Evolutionary conservation across 768 basidiomycete species (phyloP).

Genomic region (Boletus pseudopeckii): DNA sequence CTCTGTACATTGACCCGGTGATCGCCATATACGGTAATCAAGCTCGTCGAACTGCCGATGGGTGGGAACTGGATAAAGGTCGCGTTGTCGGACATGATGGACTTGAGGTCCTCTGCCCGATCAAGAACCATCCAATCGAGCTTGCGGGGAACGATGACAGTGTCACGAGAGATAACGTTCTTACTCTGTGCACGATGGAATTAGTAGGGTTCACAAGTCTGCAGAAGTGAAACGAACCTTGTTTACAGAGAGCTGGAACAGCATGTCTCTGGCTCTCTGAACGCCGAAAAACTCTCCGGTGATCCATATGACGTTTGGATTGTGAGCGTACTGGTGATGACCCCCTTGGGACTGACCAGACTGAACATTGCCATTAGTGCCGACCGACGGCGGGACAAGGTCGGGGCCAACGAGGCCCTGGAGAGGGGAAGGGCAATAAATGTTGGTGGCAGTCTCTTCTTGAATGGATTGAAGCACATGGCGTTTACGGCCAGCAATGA

Average conservation of each 20-base stretch:
- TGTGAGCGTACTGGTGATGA: conserved; percentile 42
- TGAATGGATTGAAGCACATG: conserved; percentile 85
- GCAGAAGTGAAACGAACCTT: conserved; percentile 52
- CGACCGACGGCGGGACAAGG: conserved; percentile 39
- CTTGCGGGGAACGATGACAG: conserved; percentile 92
- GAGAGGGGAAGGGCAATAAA: conserved; percentile 89
- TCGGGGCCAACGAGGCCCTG: conserved; percentile 81
- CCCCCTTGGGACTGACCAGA: conserved; percentile 17
- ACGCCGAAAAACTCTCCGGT: conserved; percentile 98
- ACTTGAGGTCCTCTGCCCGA: conserved; percentile 87
- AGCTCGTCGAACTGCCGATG: conserved; percentile 86
- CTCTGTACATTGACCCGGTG: conserved; percentile 91
- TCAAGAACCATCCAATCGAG: conserved; percentile 99
- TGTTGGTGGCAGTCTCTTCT: conserved; percentile 96
- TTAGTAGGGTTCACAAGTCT: neutral
- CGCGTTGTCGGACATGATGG: conserved; percentile 93
- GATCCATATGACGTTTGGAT: conserved; percentile 85
- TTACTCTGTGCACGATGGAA: conserved; percentile 58
- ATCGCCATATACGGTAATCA: conserved; percentile 94
- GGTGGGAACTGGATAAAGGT: conserved; percentile 94
- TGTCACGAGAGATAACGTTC: conserved; percentile 86
- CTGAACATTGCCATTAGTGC: conserved; percentile 33
- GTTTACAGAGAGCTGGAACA: conserved; percentile 79
- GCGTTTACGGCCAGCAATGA: conserved; percentile 88
- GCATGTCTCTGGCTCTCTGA: conserved; percentile 92